Base-by-base conservation (phyloP, 257 asterid species). In the Capsicum pubescens region DNA sequence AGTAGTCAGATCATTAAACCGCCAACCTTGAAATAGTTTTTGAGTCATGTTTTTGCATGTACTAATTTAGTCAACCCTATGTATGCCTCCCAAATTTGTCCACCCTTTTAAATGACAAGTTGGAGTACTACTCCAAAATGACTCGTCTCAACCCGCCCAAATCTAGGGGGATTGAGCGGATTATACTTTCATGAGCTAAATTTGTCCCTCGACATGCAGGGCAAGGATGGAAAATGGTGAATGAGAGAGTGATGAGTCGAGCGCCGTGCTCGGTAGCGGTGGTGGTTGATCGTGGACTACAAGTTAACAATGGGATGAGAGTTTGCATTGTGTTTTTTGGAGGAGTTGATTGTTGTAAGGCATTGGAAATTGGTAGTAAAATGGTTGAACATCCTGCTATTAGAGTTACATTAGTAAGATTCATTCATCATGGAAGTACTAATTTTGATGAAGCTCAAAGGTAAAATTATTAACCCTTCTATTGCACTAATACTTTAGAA, bases 331-430 rank as follows among this genome's bases (percentile, higher is more conserved):
- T 93, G 2, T 90, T 89, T 80, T 84, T 89, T 2, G 97, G 96
- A 8, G 97, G 95, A 16, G 77, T 91, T 2, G 92, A 93, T 68
- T 92, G 88, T 58, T 55, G 90, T 26, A 91, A 86, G 81, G 93
- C 91, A 39, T 36, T 92, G 81, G 90, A 85, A 68, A 79, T 91
- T 80, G 90, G 91, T 1, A 87, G 91, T 2, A 84, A 87, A 80
- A 93, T 93, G 94, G 91, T 90, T 39, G 91, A 86, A 64, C 91
- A 90, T 82, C 93, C 94, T 0, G 77, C 87, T 13, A 86, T 88
- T 68, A 90, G 83, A 58, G 87, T 90, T 50, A 84, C 87, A 1
- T 87, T 92, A 6, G 19, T 93, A 55, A 86, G 89, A 68, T 89
- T 90, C 60, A 32, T 55, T 54, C 72, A 80, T 10, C 59, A 16